A percentile compares a stretch with the other conserved stretches of the same genome.
phyloP scores from a whole-genome alignment of 1,139 yeast species.

The Candida smagusa region DNA sequence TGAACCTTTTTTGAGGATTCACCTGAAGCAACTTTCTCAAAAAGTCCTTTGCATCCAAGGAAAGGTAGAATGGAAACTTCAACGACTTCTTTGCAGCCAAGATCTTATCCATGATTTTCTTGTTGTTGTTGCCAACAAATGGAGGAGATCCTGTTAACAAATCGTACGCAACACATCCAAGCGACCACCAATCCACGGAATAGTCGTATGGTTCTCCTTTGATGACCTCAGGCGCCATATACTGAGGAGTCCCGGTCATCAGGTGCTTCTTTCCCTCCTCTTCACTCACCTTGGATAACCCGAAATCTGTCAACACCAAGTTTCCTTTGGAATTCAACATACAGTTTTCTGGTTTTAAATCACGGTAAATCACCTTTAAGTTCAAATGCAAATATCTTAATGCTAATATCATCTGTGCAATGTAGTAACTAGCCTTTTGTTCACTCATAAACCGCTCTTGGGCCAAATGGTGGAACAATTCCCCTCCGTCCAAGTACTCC shows the following conservation, averaged over 20 bases:
- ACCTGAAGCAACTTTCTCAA: constrained; percentile 69
- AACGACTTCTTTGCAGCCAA: constrained; percentile 60
- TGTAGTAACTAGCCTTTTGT: constrained; percentile 72
- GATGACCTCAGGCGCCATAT: constrained; percentile 94
- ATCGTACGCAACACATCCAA: constrained; percentile 87
- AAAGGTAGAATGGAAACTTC: constrained; percentile 76
- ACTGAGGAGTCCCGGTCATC: constrained; percentile 91
- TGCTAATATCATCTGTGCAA: constrained; percentile 85
- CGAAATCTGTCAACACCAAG: constrained; percentile 86
- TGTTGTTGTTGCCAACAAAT: constrained; percentile 84
- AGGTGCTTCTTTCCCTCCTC: constrained; percentile 51
- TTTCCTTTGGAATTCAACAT: constrained; percentile 76
- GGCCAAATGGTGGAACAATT: constrained; percentile 76
- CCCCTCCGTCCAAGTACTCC: constrained; percentile 94
- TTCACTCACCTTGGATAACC: constrained; percentile 73
- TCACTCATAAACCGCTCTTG: constrained; percentile 53
- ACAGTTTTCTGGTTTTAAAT: constrained; percentile 92
- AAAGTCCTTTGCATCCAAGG: constrained; percentile 82
- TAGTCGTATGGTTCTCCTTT: constrained; percentile 83
- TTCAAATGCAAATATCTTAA: constrained; percentile 68
- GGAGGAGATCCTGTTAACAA: constrained; percentile 92
- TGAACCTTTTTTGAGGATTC: constrained; percentile 71
- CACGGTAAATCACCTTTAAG: constrained; percentile 85
- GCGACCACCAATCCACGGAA: constrained; percentile 95
- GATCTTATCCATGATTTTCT: constrained; percentile 77